Percentiles rank a stretch among this genome's conserved stretches.
Evolutionary conservation across 2,329 filamentous ascomycete species (phyloP).

Genomic region (Sporothrix variecibatus): DNA sequence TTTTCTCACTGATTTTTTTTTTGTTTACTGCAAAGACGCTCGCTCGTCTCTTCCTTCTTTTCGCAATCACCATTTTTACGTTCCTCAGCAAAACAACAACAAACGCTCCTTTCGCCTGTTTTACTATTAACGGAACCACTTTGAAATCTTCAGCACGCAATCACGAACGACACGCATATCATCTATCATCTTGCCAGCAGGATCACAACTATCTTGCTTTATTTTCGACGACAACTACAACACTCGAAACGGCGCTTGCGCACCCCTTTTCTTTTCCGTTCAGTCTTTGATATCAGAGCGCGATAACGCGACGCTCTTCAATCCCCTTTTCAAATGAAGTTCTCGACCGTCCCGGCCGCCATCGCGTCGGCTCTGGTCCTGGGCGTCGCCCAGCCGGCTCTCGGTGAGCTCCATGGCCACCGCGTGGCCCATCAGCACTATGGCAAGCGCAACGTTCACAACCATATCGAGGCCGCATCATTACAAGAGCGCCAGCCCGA

Average conservation of each 20-base stretch:
- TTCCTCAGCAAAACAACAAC: neutral
- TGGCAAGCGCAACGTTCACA: slow-evolving; percentile 41
- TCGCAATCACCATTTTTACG: neutral
- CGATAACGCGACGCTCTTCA: neutral
- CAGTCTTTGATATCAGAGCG: neutral
- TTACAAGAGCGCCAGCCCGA: slow-evolving; percentile 26
- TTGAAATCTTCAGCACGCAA: neutral
- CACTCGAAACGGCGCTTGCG: neutral
- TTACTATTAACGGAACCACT: neutral
- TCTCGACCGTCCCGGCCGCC: slow-evolving; percentile 52
- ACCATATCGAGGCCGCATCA: slow-evolving; percentile 32
- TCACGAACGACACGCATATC: neutral
- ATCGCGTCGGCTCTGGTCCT: slow-evolving; percentile 53
- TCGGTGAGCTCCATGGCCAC: slow-evolving; percentile 44
- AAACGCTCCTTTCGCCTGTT: neutral
- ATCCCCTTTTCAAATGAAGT: slow-evolving; percentile 49
- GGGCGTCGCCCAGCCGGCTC: slow-evolving; percentile 45
- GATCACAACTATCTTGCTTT: neutral
- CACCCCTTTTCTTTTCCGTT: neutral
- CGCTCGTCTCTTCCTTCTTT: slow-evolving; percentile 20
- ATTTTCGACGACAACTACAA: neutral
- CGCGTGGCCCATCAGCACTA: slow-evolving; percentile 39
- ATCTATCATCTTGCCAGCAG: neutral
- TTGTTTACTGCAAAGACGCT: neutral
- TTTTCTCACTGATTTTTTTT: neutral